Percentiles rank a stretch among this genome's conserved stretches.
These are phyloP conservation scores for Solanum aculeatissimum DNA, from an alignment of 305 asterid genomes.

Conservation along the genomic window DNA sequence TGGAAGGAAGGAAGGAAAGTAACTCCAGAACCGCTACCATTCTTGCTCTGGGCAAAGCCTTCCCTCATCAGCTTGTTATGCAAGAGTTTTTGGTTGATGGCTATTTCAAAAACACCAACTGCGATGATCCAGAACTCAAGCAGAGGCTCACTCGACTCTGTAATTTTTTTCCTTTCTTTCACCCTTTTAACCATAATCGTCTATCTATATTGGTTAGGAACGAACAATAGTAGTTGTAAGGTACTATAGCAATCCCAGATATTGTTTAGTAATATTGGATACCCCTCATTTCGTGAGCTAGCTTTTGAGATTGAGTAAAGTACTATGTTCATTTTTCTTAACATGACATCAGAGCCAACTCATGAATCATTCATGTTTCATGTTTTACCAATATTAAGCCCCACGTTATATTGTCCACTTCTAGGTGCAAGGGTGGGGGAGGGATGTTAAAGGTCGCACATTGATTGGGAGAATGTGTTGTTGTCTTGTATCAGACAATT, in stretches of 20 bases:
- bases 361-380: background rate
- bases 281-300: background rate
- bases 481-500: background rate
- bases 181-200: background rate
- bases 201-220: background rate
- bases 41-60: constrained; percentile 89
- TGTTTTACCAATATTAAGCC: background rate
- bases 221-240: background rate
- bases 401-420: background rate
- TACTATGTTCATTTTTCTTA: background rate
- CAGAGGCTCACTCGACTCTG: constrained; percentile 84
- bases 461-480: background rate
- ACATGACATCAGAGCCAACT: background rate
- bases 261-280: background rate
- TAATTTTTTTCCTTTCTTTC: constrained; percentile 7
- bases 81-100: constrained; percentile 92
- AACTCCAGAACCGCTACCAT: constrained; percentile 42
- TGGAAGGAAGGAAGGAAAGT: constrained; percentile 8
- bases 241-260: background rate
- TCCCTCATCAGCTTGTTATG: constrained; percentile 93
- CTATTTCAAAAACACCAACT: constrained; percentile 70
- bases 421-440: background rate
- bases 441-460: background rate
- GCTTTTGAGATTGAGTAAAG: background rate
- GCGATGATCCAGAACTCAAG: constrained; percentile 72